phyloP scores from a whole-genome alignment of 257 asterid genomes.

The Handroanthus guayacan region DNA sequence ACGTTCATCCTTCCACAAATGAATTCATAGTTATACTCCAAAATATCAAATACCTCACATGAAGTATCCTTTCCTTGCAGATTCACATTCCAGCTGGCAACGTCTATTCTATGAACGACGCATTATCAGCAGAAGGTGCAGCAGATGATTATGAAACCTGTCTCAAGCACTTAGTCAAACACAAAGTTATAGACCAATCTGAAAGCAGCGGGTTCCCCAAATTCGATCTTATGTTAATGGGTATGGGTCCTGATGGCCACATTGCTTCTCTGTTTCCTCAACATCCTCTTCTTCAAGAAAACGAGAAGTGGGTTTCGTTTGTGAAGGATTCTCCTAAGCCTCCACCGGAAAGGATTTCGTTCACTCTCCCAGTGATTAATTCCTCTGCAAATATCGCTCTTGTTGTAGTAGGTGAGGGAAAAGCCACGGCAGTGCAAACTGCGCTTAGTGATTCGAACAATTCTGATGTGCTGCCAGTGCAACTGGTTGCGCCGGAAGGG shows the following conservation, averaged over 20 bases:
- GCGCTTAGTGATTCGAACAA: conserved; percentile 61
- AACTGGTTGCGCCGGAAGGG: conserved; percentile 80
- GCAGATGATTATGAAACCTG: conserved; percentile 57
- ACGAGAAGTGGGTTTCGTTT: conserved; percentile 55
- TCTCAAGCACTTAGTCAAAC: conserved; percentile 35
- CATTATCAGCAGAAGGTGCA: conserved; percentile 58
- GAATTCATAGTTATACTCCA: no score
- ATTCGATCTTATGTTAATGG: conserved; percentile 60
- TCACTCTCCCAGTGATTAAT: conserved; percentile 64
- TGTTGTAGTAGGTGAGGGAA: conserved; percentile 44
- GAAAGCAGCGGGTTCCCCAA: conserved; percentile 47
- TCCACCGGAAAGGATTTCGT: conserved; percentile 60
- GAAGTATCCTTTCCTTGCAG: conserved; percentile 45
- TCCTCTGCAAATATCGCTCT: conserved; percentile 19
- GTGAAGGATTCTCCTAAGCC: conserved; percentile 63
- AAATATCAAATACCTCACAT: conserved; percentile 10
- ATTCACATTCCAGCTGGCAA: conserved; percentile 84
- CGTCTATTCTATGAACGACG: conserved; percentile 84
- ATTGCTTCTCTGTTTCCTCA: conserved; percentile 64
- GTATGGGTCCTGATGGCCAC: conserved; percentile 68
- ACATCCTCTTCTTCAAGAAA: conserved; percentile 51
- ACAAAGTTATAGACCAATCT: conserved; percentile 39
- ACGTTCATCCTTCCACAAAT: no score
- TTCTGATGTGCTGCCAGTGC: conserved; percentile 72
- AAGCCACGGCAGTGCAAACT: conserved; percentile 63